Evolutionary conservation across 2,329 filamentous ascomycete species (phyloP).

Genomic region (Colletotrichum sp.): DNA sequence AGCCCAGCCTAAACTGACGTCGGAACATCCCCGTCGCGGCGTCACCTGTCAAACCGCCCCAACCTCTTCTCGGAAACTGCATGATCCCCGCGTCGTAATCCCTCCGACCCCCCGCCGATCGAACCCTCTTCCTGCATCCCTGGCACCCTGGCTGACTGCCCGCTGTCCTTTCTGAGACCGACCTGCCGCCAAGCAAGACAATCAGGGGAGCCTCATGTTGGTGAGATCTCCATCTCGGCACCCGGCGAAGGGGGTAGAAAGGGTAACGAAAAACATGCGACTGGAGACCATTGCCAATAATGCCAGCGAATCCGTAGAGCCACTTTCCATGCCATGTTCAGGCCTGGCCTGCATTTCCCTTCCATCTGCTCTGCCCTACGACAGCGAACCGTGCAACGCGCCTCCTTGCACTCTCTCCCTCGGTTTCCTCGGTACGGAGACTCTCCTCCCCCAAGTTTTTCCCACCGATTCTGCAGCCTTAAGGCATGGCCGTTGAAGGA

Average conservation of each 20-base stretch:
- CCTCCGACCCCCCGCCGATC: background rate
- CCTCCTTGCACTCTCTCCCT: background rate
- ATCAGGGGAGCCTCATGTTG: constrained; percentile 2
- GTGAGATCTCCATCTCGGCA: background rate
- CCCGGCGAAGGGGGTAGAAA: background rate
- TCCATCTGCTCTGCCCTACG: background rate
- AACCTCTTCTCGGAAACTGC: background rate
- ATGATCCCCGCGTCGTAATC: constrained; percentile 14
- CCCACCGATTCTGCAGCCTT: background rate
- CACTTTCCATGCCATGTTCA: background rate
- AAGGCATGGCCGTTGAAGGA: background rate
- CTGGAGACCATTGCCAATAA: background rate
- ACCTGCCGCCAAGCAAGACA: background rate
- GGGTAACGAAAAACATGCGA: background rate
- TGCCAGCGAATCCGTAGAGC: background rate
- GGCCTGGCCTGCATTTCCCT: background rate
- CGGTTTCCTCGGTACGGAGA: background rate
- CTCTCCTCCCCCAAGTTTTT: background rate
- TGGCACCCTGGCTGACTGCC: background rate
- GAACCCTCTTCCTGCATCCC: background rate
- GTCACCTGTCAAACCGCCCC: background rate
- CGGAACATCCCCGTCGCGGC: constrained; percentile 1
- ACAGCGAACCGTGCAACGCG: background rate
- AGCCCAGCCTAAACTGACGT: background rate
- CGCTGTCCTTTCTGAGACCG: background rate